These are phyloP conservation scores for Colletotrichum musae DNA, from an alignment of 2,329 filamentous ascomycete species.

Conservation along the genomic window DNA sequence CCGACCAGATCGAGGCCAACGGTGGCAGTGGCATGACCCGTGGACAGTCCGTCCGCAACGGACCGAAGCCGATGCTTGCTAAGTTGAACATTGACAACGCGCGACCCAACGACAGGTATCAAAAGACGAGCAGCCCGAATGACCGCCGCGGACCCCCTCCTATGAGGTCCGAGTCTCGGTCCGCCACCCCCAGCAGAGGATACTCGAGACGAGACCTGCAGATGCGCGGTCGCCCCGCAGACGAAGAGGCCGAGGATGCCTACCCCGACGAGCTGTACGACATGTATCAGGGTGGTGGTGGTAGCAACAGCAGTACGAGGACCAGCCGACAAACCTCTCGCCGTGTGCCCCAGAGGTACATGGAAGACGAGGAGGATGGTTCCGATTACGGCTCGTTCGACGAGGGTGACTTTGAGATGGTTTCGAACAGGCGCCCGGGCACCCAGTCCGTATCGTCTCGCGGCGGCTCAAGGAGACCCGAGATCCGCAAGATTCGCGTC, in stretches of 20 bases:
- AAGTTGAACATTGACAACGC: constrained; percentile 73
- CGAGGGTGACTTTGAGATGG: constrained; percentile 85
- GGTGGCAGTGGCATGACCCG: constrained; percentile 59
- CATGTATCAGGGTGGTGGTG: constrained; percentile 63
- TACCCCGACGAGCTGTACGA: constrained; percentile 81
- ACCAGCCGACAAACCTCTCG: constrained; percentile 56
- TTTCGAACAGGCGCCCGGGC: constrained; percentile 67
- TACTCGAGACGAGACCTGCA: constrained; percentile 45
- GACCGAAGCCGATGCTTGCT: constrained; percentile 72
- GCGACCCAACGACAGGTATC: constrained; percentile 67
- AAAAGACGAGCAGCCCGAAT: constrained; percentile 64
- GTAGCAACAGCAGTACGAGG: constrained; percentile 52
- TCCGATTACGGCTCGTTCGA: constrained; percentile 81
- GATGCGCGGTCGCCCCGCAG: constrained; percentile 43
- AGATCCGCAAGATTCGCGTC: constrained; percentile 85
- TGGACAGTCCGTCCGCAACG: constrained; percentile 73
- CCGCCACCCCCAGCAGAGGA: constrained; percentile 58
- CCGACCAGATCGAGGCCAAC: constrained; percentile 81
- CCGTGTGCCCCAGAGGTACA: constrained; percentile 70
- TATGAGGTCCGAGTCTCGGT: constrained; percentile 56
- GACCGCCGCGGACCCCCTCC: constrained; percentile 49
- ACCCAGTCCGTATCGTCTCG: constrained; percentile 63
- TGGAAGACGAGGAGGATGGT: constrained; percentile 84
- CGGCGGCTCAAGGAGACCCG: constrained; percentile 72
- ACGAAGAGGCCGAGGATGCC: constrained; percentile 70